Base-by-base conservation (phyloP, 768 basidiomycete genomes). In the Podaxis sp. region DNA sequence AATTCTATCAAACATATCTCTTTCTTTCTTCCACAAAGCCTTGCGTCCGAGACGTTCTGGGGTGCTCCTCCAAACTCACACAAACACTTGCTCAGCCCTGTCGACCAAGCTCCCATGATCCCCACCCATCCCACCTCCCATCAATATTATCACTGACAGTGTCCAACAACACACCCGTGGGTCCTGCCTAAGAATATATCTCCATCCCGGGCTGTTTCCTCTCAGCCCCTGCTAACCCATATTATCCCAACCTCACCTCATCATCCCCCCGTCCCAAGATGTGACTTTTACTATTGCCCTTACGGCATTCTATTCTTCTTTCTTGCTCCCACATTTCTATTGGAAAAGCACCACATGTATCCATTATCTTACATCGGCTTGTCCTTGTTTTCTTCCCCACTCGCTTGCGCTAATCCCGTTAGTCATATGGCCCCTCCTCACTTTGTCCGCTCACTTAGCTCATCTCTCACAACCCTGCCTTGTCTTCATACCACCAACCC, bases 291-390 rank as follows among this genome's bases (percentile, higher is more conserved):
- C 53, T 38, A 55, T 12, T 55, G 36, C 22, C 46, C 36, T 59
- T 59, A 59, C 58, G 58, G 58, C 58, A 59, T 28, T 15, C 58
- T n/a, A 15, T 26, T 26, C 41, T 59, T 44, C 49, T 38, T 58
- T 40, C 58, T 56, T 24, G 36, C 54, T 56, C 54, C 54, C 54
- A 56, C 54, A 37, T 38, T 20, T 55, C 53, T 36, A 55, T 55
- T 55, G 20, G 53, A 36, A 37, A 56, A 40, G 38, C 36, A 56
- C 54, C 54, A 56, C 54, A 56, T 56, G 54, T 20, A 56, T 30
- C 26, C 51, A 52, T 52, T 30, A 52, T 52, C 30, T 33, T 28
- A 26, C 51, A 33, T 52, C 51, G 26, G 30, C 30, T 33, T 33
- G 30, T 2, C 30, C 51, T 33, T 13, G 2, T 30, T 33, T 33